Base-by-base conservation (phyloP, 2,329 filamentous ascomycete species). In the Pseudogymnoascus sp. region DNA sequence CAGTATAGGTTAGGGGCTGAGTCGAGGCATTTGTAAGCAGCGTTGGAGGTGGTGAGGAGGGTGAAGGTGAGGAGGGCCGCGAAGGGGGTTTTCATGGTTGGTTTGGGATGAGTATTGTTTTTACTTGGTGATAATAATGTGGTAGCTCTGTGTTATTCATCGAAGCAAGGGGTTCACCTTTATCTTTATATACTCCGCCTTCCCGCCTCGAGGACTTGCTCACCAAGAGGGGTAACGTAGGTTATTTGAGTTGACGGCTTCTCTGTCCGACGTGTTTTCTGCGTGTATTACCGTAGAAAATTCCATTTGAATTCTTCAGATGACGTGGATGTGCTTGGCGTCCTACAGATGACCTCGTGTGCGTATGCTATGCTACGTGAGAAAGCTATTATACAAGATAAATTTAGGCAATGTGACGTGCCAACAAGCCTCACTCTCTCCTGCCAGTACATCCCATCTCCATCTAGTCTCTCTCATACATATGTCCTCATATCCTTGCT, bases 171-270 rank as follows among this genome's bases (percentile, higher is more conserved):
- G 49, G 3, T 21, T 34, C 5, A 3, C 5, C 5, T 18, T 18
- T 56, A 21, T 34, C 9, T 56, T 56, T 56, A 56, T 56, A 56
- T 56, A 56, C 11, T 11, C 16, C 16, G n/a, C 21, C 6, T 34
- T 1, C 5, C 5, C 4, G 1, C 5, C 49, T 34, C 16, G 9
- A 56, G 28, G 18, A 1, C n/a, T 1, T 21, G 25, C n/a, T 14
- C 28, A 14, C 9, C n/a, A 11, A 36, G 49, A 56, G 49, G 49
- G 49, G 28, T 21, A 56, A 34, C 2, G 9, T 34, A 36, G 28
- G 28, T 34, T 56, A 56, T 56, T 56, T 56, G 49, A 56, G 49
- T 56, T 56, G 49, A 56, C 28, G 18, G 28, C 28, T 56, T 56
- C 3, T 56, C 25, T 56, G 49, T 56, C 28, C 28, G 16, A 56